phyloP scores from a whole-genome alignment of 495 filamentous ascomycete genomes.

The Lepraria neglecta region DNA sequence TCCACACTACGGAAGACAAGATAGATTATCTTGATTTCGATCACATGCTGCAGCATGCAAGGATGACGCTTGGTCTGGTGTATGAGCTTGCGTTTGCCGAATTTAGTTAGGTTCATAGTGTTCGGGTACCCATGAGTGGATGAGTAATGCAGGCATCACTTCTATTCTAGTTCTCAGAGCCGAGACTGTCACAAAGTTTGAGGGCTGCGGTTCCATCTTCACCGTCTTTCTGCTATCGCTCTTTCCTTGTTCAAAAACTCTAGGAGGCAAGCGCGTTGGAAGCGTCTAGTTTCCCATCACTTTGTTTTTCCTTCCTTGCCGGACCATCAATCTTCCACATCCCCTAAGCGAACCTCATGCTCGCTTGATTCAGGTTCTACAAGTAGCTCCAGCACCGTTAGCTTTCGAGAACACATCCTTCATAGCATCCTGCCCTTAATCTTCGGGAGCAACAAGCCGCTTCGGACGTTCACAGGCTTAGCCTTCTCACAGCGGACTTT shows the following conservation, averaged over 20 bases:
- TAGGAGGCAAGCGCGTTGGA: background rate
- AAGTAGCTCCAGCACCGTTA: background rate
- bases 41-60: conserved; percentile 96
- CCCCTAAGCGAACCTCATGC: background rate
- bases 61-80: conserved; percentile 79
- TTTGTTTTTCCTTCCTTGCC: background rate
- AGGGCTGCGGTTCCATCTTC: background rate
- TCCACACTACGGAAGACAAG: conserved; percentile 84
- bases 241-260: background rate
- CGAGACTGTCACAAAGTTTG: background rate
- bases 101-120: conserved; percentile 31
- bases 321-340: background rate
- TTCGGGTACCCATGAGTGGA: background rate
- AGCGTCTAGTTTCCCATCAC: background rate
- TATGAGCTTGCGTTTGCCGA: conserved; percentile 79
- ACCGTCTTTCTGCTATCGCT: conserved; percentile 1
- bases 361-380: background rate
- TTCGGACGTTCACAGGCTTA: conserved; percentile 1
- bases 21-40: conserved; percentile 88
- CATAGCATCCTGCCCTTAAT: background rate
- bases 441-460: background rate
- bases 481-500: conserved; percentile 6
- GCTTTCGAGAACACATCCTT: background rate
- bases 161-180: background rate
- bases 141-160: background rate